phyloP scores from a whole-genome alignment of 108 stramenopile species.

The Bacterosira constricta region DNA sequence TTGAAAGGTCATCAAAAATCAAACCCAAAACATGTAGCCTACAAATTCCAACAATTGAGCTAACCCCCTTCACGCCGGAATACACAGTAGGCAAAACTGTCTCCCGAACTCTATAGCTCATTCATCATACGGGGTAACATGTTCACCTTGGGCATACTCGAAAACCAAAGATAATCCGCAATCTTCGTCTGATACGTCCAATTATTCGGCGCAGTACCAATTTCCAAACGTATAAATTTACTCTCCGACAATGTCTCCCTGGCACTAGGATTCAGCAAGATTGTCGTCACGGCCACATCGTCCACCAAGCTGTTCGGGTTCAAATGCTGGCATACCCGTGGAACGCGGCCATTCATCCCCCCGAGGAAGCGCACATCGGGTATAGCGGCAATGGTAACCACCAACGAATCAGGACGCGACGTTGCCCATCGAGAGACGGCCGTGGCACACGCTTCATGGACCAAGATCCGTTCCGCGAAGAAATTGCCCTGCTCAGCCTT shows the following conservation, averaged over 20 bases:
- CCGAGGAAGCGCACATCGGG: conserved; percentile 70
- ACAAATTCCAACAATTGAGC: too few relatives aligned
- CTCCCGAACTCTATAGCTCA: conserved; percentile 38
- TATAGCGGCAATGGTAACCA: conserved; percentile 63
- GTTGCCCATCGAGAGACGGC: conserved; percentile 61
- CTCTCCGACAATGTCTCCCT: conserved; percentile 74
- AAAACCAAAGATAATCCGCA: conserved; percentile 87
- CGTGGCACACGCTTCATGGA: conserved; percentile 82
- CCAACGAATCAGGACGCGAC: conserved; percentile 56
- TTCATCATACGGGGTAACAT: conserved; percentile 86
- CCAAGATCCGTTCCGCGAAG: conserved; percentile 79
- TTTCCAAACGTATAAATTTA: conserved; percentile 71
- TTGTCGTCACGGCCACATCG: conserved; percentile 79
- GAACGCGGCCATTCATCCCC: conserved; percentile 81
- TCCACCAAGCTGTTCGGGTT: conserved; percentile 50
- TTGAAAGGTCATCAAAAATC: too few relatives aligned
- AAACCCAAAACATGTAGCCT: too few relatives aligned
- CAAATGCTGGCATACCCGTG: conserved; percentile 58
- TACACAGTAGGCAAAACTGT: too few relatives aligned
- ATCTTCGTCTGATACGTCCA: conserved; percentile 80
- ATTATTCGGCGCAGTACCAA: conserved; percentile 79
- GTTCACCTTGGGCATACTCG: conserved; percentile 83
- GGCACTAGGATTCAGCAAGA: conserved; percentile 81
- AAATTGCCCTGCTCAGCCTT: conserved; percentile 59
- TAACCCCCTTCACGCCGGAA: too few relatives aligned